These are phyloP conservation scores for Arabidopsis arenosa DNA, from an alignment of 345 rosid species.

Conservation along the genomic window DNA sequence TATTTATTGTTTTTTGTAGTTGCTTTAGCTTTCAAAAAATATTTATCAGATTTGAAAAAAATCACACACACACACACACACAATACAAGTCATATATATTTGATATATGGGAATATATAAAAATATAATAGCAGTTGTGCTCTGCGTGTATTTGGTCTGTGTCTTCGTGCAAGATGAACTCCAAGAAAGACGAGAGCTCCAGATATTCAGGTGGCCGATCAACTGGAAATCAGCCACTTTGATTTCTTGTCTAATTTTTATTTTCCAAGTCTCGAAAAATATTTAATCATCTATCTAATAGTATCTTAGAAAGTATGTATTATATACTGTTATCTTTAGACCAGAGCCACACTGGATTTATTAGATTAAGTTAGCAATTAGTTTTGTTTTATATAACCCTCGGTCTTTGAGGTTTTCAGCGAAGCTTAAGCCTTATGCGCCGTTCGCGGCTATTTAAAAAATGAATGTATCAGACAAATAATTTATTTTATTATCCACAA, in stretches of 20 bases:
- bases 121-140: constrained; percentile 10
- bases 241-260: constrained; percentile 29
- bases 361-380: not conserved
- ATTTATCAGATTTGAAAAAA: not conserved
- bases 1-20: not conserved
- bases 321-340: constrained; percentile 13
- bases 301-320: not conserved
- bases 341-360: constrained; percentile 31
- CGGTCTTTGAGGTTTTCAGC: constrained; percentile 48
- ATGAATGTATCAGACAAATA: constrained; percentile 32
- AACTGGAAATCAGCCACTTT: constrained; percentile 43
- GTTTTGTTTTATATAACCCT: constrained; percentile 41
- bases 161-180: constrained; percentile 24
- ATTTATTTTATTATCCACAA: constrained; percentile 23
- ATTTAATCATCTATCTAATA: not conserved
- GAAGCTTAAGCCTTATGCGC: constrained; percentile 48
- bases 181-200: constrained; percentile 42
- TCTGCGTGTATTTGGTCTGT: constrained; percentile 42
- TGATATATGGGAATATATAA: not conserved
- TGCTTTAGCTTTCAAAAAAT: not conserved
- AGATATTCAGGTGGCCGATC: constrained; percentile 44
- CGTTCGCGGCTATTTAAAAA: constrained; percentile 46
- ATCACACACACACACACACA: not conserved
- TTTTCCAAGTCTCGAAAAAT: constrained; percentile 29
- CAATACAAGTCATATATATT: not conserved